Evolutionary conservation across 495 filamentous ascomycete genomes (phyloP).

Genomic region (Penicillium macrosclerotiorum): DNA sequence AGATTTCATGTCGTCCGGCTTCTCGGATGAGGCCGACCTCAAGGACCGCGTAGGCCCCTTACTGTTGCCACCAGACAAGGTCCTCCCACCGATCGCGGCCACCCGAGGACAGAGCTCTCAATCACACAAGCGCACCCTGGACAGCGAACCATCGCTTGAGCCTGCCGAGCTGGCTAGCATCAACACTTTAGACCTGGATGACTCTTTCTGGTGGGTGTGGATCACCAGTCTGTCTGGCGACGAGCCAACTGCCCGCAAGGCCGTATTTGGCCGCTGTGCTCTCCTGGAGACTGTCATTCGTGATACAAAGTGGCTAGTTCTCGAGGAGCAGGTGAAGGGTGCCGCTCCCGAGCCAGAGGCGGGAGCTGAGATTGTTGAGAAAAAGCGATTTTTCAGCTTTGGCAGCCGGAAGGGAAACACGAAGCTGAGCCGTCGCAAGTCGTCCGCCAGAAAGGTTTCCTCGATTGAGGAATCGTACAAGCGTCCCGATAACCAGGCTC

Average conservation of each 20-base stretch:
- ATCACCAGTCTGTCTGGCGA: slow-evolving; percentile 93
- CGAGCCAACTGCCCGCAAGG: slow-evolving; percentile 79
- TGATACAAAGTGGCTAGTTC: slow-evolving; percentile 83
- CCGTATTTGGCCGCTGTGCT: slow-evolving; percentile 91
- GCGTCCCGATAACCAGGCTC: slow-evolving; percentile 44
- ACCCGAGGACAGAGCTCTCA: slow-evolving; percentile 79
- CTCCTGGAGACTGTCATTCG: slow-evolving; percentile 83
- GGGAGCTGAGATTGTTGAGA: slow-evolving; percentile 86
- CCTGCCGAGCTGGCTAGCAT: slow-evolving; percentile 95
- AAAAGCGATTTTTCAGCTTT: slow-evolving; percentile 88
- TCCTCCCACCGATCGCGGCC: slow-evolving; percentile 75
- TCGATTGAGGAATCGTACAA: slow-evolving; percentile 52
- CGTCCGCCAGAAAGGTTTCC: slow-evolving; percentile 52
- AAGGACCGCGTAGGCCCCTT: slow-evolving; percentile 53
- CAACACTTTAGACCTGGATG: slow-evolving; percentile 79
- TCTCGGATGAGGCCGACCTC: slow-evolving; percentile 66
- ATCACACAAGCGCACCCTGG: slow-evolving; percentile 71
- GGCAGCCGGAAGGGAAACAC: slow-evolving; percentile 59
- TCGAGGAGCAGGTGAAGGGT: slow-evolving; percentile 95
- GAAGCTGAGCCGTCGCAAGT: slow-evolving; percentile 65
- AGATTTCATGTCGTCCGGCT: slow-evolving; percentile 92
- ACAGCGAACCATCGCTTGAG: slow-evolving; percentile 66
- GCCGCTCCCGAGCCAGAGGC: slow-evolving; percentile 82
- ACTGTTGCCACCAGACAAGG: slow-evolving; percentile 85
- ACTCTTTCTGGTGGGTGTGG: slow-evolving; percentile 99